Percentiles rank a stretch among this genome's conserved stretches.
Conservation (phyloP, 495 filamentous ascomycete species). For the Podospora fimiseda region DNA sequence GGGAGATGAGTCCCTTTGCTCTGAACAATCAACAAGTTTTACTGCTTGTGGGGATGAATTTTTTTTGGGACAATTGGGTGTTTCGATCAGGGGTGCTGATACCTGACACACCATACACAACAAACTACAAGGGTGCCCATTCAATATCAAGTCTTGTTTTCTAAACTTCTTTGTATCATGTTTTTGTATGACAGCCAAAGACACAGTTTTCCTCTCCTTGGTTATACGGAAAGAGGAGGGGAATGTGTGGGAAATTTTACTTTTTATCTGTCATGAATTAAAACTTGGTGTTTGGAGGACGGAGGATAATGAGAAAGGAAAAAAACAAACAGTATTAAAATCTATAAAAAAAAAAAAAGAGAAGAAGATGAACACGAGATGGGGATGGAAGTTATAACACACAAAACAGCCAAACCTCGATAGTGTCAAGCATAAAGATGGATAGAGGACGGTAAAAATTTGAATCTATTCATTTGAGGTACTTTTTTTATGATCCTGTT, state of each 20-base stretch:
- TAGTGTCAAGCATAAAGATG: too few relatives aligned
- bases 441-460: conserved; percentile 33
- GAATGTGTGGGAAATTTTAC: too few relatives aligned
- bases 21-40: not conserved
- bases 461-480: conserved; percentile 36
- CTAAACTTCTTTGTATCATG: not conserved
- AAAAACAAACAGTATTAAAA: not conserved
- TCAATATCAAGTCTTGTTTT: not conserved
- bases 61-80: not conserved
- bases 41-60: conserved; percentile 11
- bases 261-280: too few relatives aligned
- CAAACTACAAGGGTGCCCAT: not conserved
- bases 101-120: not conserved
- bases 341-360: not conserved
- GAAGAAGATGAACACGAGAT: not conserved
- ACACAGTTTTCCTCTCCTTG: not conserved
- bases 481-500: not conserved
- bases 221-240: not conserved
- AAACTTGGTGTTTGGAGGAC: too few relatives aligned
- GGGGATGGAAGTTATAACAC: too few relatives aligned
- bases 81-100: not conserved
- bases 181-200: not conserved
- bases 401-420: too few relatives aligned
- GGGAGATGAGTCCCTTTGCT: not conserved
- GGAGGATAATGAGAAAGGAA: too few relatives aligned